Evolutionary conservation across 2,329 filamentous ascomycete genomes (phyloP).

Genomic region (Tolypocladium tropicale): DNA sequence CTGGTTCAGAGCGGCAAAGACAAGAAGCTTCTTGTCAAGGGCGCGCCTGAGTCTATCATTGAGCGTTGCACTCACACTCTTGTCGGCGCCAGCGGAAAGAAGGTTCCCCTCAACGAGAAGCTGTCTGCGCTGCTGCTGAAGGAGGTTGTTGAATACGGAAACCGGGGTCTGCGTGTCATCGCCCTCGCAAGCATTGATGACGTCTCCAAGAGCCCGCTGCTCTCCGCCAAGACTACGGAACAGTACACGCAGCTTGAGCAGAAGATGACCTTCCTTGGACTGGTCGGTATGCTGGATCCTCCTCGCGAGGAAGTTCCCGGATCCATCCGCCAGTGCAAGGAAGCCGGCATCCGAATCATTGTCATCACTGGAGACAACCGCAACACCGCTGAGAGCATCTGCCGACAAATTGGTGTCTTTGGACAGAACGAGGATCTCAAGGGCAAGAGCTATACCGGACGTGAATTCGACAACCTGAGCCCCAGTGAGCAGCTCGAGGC

Average conservation of each 20-base stretch:
- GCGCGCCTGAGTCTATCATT: slow-evolving; percentile 87
- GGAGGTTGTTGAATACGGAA: slow-evolving; percentile 84
- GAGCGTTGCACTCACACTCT: slow-evolving; percentile 82
- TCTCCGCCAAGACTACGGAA: slow-evolving; percentile 69
- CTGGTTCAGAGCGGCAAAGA: slow-evolving; percentile 60
- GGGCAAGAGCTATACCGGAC: slow-evolving; percentile 91
- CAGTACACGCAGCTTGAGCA: slow-evolving; percentile 86
- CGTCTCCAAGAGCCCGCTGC: slow-evolving; percentile 57
- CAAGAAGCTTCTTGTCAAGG: slow-evolving; percentile 87
- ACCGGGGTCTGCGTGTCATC: slow-evolving; percentile 87
- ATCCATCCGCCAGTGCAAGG: slow-evolving; percentile 81
- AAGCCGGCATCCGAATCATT: slow-evolving; percentile 90
- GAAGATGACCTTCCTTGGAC: slow-evolving; percentile 85
- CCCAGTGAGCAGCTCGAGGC: slow-evolving; percentile 72
- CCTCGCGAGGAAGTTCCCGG: slow-evolving; percentile 82
- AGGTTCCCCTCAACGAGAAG: slow-evolving; percentile 59
- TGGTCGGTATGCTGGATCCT: slow-evolving; percentile 94
- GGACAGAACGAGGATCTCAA: slow-evolving; percentile 67
- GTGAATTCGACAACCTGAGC: slow-evolving; percentile 82
- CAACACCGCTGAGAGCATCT: slow-evolving; percentile 96
- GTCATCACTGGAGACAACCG: slow-evolving; percentile 98
- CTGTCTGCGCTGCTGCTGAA: slow-evolving; percentile 61
- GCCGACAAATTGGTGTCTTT: slow-evolving; percentile 93
- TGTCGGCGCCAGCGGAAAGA: slow-evolving; percentile 68
- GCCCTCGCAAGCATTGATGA: slow-evolving; percentile 80